Percentiles rank a stretch among this genome's conserved stretches.
Evolutionary conservation across 2,329 filamentous ascomycete species (phyloP).

Genomic region (Diaporthe citri): DNA sequence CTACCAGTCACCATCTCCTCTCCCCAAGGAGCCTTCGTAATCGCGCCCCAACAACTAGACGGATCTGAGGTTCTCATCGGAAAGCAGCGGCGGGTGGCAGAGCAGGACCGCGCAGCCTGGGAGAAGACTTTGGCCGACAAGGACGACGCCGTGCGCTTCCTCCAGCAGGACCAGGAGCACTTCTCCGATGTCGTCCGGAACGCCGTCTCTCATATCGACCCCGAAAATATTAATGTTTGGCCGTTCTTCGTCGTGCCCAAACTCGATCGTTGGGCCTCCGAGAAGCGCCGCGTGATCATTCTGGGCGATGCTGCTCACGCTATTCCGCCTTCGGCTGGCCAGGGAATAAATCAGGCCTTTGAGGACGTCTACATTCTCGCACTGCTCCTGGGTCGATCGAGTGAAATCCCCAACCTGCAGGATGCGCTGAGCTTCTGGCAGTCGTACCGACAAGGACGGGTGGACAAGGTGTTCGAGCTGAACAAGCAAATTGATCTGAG

Average conservation of each 20-base stretch:
- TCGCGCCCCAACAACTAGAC: conserved; percentile 61
- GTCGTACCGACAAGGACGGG: conserved; percentile 58
- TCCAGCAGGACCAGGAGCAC: conserved; percentile 50
- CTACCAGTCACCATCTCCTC: conserved; percentile 59
- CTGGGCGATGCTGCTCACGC: conserved; percentile 63
- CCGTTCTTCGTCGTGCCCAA: conserved; percentile 62
- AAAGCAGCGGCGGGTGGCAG: conserved; percentile 54
- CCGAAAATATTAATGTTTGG: conserved; percentile 59
- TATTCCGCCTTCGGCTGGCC: conserved; percentile 60
- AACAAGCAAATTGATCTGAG: conserved; percentile 62
- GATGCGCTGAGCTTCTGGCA: conserved; percentile 56
- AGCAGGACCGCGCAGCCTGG: conserved; percentile 58
- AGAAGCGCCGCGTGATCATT: conserved; percentile 54
- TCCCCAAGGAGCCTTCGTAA: conserved; percentile 60
- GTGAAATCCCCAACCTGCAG: conserved; percentile 24
- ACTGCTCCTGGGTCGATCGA: conserved; percentile 50
- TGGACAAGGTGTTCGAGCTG: conserved; percentile 61
- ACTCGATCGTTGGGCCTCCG: conserved; percentile 58
- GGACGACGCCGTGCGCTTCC: conserved; percentile 50
- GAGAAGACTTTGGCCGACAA: conserved; percentile 55
- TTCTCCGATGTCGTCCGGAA: conserved; percentile 53
- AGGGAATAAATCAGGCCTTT: conserved; percentile 61
- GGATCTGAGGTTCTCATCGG: conserved; percentile 64
- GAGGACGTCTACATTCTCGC: conserved; percentile 60
- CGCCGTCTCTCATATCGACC: conserved; percentile 48